Evolutionary conservation across 2,329 filamentous ascomycete genomes (phyloP), one percentile per base, ranked within the genome.

Genomic region (Aspergillus sp.): DNA sequence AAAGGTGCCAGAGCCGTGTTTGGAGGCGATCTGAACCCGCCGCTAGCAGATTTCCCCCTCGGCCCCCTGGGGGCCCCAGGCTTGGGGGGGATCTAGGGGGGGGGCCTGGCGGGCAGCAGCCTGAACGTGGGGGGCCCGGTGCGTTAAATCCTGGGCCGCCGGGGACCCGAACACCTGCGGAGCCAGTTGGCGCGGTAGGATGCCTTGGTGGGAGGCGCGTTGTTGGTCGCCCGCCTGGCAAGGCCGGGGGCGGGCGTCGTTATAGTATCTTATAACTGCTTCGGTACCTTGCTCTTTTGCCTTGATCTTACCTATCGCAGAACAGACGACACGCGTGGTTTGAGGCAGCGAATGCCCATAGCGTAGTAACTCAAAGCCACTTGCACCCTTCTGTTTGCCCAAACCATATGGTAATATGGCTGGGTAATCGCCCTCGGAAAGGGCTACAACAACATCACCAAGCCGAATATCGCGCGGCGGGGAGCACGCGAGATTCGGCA

Each of bases 391-490:
- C 17, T 76, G 72, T 39, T 73, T 75, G 0, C 75, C 74, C 0
- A 76, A 51, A 1, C 71, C 67, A 27, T 76, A 77, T 0, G 71
- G 62, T 1, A 76, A 46, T 0, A 76, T 43, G 0, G 63, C 72
- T 0, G 71, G 56, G 15, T 58, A 65, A 0, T 72, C 64, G 0
- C 64, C 62, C 0, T 66, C 52, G 0, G 68, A 57, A 37, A 31
- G 46, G 37, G 64, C 69, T 1, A 77, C 70, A 5, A 77, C 66
- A 0, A 77, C 66, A 59, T 77, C 72, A 1, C 74, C 75, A n/a
- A 77, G 66, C 3, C 75, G 70, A 12, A 77, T 77, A 58, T 77
- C 74, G 2, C 63, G 61, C 2, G 66, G 63, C 0, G 72, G 70
- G 2, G 1, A 49, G 40, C 49, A 35, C 1, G 43, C 49, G 3